Base-by-base conservation (phyloP, 352 stramenopile species). In the Pythium pyrilobum region DNA sequence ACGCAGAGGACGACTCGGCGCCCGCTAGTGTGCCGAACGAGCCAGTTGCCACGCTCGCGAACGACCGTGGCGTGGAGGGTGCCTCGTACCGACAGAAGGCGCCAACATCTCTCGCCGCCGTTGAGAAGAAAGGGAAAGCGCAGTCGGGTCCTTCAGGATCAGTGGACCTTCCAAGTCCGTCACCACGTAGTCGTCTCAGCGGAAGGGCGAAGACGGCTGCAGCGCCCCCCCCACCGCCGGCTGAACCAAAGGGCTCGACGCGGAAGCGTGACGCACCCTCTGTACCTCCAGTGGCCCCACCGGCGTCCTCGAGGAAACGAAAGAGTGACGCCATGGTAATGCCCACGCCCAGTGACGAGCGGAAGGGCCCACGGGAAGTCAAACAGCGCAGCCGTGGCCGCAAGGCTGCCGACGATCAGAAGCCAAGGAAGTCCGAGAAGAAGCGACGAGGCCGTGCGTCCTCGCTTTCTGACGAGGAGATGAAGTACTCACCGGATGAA, bases 21-120 rank as follows among this genome's bases (percentile, higher is more conserved):
- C n/a, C n/a, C n/a, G n/a, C n/a, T n/a, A n/a, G n/a, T n/a, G n/a
- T n/a, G n/a, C n/a, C n/a, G 23, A 33, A 16, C 28, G n/a, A 23
- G 29, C n/a, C 16, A 38, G 28, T 21, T 15, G n/a, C n/a, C 8
- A 25, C 8, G 25, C 5, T 15, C n/a, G 42, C 42, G 24, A 36
- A 41, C 25, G 23, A n/a, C 2, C 28, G 34, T 13, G 37, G 29
- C 13, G 32, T 43, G 5, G 24, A 43, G 4, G 16, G 42, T 12
- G 5, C 15, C 0, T 52, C 45, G 2, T 67, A 62, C 38, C 52
- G 59, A 20, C 34, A 42, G 6, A 62, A 67, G 29, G 59, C 59
- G 3, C 59, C 59, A 23, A 39, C 39, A 23, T 46, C 52, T 0
- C 34, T 67, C 10, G 12, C 32, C 0, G 44, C 52, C 0, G 25